Base-by-base conservation (phyloP, 148 eudicot genomes). In the Rhododendron griersonianum region DNA sequence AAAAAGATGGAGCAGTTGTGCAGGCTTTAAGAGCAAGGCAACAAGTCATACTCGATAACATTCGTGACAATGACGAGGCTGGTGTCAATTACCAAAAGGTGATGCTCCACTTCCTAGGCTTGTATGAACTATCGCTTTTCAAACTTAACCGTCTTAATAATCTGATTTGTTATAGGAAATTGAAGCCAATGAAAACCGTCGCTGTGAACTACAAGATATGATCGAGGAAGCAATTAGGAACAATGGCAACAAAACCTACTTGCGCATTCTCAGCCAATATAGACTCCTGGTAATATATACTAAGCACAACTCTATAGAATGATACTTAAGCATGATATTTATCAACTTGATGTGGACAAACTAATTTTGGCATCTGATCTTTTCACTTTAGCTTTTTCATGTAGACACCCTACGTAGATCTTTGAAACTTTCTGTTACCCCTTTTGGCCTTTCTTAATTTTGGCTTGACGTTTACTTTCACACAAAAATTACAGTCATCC, bases 61-160 rank as follows among this genome's bases (percentile, higher is more conserved):
- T 95, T 73, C 98, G 98, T 80, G 98, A 95, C 86, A 95, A 95
- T 83, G 96, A 95, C 50, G 95, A 94, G 89, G 93, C 93, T 85
- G 96, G 95, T 85, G 91, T 89, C 65, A 86, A 90, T 61, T 95
- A 95, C 86, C 91, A 91, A 85, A 92, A 92, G 96, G 98, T 95
- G 74, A 39, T 81, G 81, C 21, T 53, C 71, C 76, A 14, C 8
- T 80, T 84, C 37, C 30, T 21, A 50, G 23, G 48, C 76, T 69
- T 63, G 35, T 30, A 8, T 76, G 33, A 65, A 21, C 61, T 84
- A 28, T 67, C 7, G 53, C 14, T 63, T 14, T 76, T 33, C 76
- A 28, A 37, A 1, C 47, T 67, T 47, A 82, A 83, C 65, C 65
- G 53, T 48, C 19, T 45, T 90, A 30, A 77, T 48, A 55, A 78